Evolutionary conservation across 2,329 filamentous ascomycete species (phyloP).

Genomic region (Aspergillus clavatus): DNA sequence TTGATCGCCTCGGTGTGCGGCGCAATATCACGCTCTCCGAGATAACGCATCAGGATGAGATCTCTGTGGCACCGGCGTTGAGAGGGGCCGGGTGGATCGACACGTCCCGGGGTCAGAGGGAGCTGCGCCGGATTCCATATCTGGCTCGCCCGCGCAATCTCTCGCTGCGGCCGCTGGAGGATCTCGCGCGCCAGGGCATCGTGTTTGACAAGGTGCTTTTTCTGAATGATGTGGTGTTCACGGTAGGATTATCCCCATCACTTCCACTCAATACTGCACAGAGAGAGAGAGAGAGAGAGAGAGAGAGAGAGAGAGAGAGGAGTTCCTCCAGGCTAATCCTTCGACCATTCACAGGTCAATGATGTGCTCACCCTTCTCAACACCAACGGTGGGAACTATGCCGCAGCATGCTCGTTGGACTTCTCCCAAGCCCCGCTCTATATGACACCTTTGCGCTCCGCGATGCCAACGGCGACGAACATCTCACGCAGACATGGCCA

Average conservation of each 20-base stretch:
- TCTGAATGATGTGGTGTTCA: constrained; percentile 48
- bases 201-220: constrained; percentile 57
- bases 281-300: too few species aligned
- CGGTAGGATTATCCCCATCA: too few species aligned
- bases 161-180: constrained; percentile 56
- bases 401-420: constrained; percentile 67
- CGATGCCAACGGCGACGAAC: constrained; percentile 59
- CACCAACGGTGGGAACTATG: constrained; percentile 56
- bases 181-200: constrained; percentile 48
- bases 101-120: constrained; percentile 50
- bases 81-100: constrained; percentile 61
- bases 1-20: constrained; percentile 51
- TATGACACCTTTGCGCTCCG: constrained; percentile 72
- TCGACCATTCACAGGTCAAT: constrained; percentile 30
- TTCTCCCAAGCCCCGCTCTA: constrained; percentile 63
- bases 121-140: constrained; percentile 64
- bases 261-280: too few species aligned
- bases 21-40: constrained; percentile 56
- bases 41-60: constrained; percentile 55
- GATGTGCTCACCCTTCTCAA: constrained; percentile 55
- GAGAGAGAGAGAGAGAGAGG: too few species aligned
- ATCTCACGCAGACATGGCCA: constrained; percentile 63
- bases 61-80: constrained; percentile 40
- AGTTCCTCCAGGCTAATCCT: too few species aligned
- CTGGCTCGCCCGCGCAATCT: constrained; percentile 60